These are phyloP conservation scores for Paratinospora sagittata DNA, from an alignment of 164 flowering plant genomes.

Conservation along the genomic window DNA sequence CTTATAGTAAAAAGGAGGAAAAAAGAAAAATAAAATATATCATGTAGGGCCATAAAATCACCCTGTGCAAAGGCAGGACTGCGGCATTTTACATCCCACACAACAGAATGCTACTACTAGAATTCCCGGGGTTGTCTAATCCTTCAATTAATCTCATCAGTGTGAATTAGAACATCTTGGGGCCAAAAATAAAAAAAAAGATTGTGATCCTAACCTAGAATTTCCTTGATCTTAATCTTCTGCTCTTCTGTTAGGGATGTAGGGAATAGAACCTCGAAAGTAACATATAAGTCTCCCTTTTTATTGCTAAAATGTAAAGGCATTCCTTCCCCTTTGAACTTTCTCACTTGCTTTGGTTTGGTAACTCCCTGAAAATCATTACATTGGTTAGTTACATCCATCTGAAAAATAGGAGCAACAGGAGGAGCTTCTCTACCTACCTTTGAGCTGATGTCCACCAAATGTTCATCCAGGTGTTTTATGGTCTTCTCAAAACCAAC, in stretches of 20 bases:
- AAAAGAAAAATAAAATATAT: too few relatives aligned
- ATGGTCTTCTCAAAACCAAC: constrained; percentile 94
- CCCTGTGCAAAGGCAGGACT: too few relatives aligned
- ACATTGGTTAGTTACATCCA: constrained; percentile 3
- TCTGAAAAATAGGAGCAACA: not conserved
- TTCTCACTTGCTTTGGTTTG: too few relatives aligned
- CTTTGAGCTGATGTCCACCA: constrained; percentile 75
- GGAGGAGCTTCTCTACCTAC: constrained; percentile 27
- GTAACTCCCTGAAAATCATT: constrained; percentile 59
- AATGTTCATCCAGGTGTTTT: too few relatives aligned
- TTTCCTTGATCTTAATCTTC: too few relatives aligned
- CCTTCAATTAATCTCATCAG: constrained; percentile 2
- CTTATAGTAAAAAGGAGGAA: too few relatives aligned
- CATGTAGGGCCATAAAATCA: too few relatives aligned
- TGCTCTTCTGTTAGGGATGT: too few relatives aligned
- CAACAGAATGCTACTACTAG: not conserved
- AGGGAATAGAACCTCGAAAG: too few relatives aligned
- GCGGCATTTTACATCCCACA: not conserved
- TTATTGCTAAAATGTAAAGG: too few relatives aligned
- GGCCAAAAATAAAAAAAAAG: not conserved
- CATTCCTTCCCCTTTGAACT: too few relatives aligned
- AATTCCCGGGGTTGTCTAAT: constrained; percentile 1
- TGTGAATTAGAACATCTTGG: not conserved
- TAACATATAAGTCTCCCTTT: too few relatives aligned
- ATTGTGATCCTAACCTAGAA: constrained; percentile 34